Evolutionary conservation across 2,329 filamentous ascomycete genomes (phyloP), one percentile per base, ranked within the genome.

Genomic region (Calycina marina): DNA sequence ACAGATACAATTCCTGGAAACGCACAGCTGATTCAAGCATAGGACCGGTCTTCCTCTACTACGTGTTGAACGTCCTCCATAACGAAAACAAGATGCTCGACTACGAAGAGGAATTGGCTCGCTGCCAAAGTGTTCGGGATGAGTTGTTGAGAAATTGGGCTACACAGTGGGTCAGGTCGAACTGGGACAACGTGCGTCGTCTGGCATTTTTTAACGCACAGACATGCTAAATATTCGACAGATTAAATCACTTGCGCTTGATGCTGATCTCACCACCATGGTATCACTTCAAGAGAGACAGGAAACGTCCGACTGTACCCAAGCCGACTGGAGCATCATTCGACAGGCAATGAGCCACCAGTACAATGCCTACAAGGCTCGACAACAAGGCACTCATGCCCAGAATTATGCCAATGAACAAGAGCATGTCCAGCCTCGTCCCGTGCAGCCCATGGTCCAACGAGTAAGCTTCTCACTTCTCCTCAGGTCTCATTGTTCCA

Each of bases 41-140:
- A 22, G 20, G 20, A 22, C 20, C 20, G n/a, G 20, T 22, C n/a
- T 55, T 56, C 32, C 49, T 51, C 18, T 49, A 30, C 15, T 39
- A 40, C n/a, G 46, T 56, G 12, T 33, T 54, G 10, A 18, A 38
- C 15, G 29, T 39, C 3, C 42, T 56, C 18, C 20, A 28, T 4
- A 25, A 24, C 8, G 29, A 38, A 18, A 40, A 40, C 12, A 25
- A 29, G 12, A 17, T 29, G 15, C 22, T 32, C 8, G 28, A 35
- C n/a, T 14, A 18, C 5, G 13, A 39, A 18, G 11, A 9, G 5
- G 20, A 33, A 14, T 10, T 18, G 6, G 16, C 14, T 15, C 25
- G 18, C 6, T 8, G 5, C 5, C 2, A 15, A 3, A 27, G 39
- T 30, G 42, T 50, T 24, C 26, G 42, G 5, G n/a, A 25, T 32